phyloP scores from a whole-genome alignment of 306 rosid species.

The Glycyrrhiza uralensis region DNA sequence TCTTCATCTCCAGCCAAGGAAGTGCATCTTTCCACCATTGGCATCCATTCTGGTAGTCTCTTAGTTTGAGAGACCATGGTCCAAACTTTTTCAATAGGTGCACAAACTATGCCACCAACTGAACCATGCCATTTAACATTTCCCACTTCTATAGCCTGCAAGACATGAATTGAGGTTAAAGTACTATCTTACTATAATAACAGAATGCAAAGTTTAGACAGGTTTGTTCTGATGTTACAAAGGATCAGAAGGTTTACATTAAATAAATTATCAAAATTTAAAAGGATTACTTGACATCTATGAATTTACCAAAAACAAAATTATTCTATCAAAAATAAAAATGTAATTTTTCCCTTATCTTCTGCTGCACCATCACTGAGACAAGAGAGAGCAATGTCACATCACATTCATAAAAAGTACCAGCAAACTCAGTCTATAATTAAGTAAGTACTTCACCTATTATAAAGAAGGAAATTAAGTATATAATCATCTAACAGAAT shows the following conservation, averaged over 20 bases:
- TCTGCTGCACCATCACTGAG: neutral
- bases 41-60: slow-evolving; percentile 72
- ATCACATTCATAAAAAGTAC: neutral
- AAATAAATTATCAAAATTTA: neutral
- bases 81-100: slow-evolving; percentile 65
- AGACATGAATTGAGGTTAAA: neutral
- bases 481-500: neutral
- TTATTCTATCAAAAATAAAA: neutral
- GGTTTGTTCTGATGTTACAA: neutral
- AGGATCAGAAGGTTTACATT: neutral
- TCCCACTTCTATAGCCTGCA: slow-evolving; percentile 36
- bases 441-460: neutral
- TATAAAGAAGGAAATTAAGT: neutral
- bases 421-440: neutral
- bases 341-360: neutral
- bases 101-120: slow-evolving; percentile 57
- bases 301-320: too few relatives aligned
- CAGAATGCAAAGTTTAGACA: neutral
- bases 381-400: neutral
- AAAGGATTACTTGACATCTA: neutral
- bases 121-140: slow-evolving; percentile 69
- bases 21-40: slow-evolving; percentile 74
- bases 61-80: slow-evolving; percentile 51
- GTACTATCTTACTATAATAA: neutral
- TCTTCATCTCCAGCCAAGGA: slow-evolving; percentile 61